Conservation (phyloP, 2,329 filamentous ascomycete species). For the Alternaria triticina region DNA sequence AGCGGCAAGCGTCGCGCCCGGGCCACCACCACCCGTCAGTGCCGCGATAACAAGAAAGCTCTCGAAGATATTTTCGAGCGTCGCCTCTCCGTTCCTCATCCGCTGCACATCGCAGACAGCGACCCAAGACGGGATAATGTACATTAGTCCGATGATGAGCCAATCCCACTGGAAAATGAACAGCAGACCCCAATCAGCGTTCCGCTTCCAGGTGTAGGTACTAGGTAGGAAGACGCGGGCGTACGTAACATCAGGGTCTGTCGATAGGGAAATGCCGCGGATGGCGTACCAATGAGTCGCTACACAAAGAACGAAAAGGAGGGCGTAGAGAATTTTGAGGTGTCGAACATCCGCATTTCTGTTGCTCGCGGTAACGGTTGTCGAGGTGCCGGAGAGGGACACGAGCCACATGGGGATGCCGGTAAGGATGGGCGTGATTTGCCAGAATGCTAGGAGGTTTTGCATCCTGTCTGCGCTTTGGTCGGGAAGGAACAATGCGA, state of each 20-base stretch:
- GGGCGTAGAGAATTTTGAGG: conserved; percentile 18
- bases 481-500: conserved; percentile 17
- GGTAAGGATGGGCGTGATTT: conserved; percentile 18
- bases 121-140: conserved; percentile 11
- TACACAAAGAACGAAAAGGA: conserved; percentile 8
- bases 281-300: conserved; percentile 16
- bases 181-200: conserved; percentile 12
- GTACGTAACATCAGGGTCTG: conserved; percentile 14
- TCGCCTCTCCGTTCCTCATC: conserved; percentile 11
- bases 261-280: conserved; percentile 15
- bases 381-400: conserved; percentile 8
- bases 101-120: conserved; percentile 22
- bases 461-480: conserved; percentile 4
- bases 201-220: conserved; percentile 10
- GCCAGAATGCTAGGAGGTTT: conserved; percentile 21
- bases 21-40: conserved; percentile 15
- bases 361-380: not conserved
- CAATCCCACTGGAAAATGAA: conserved; percentile 32
- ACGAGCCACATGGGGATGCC: conserved; percentile 25
- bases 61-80: conserved; percentile 12
- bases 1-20: conserved; percentile 16
- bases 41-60: conserved; percentile 7
- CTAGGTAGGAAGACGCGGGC: conserved; percentile 19
- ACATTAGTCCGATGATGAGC: conserved; percentile 7
- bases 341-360: conserved; percentile 15